Evolutionary conservation across 352 stramenopile genomes (phyloP).

Genomic region (Phytophthora niederhauseri): DNA sequence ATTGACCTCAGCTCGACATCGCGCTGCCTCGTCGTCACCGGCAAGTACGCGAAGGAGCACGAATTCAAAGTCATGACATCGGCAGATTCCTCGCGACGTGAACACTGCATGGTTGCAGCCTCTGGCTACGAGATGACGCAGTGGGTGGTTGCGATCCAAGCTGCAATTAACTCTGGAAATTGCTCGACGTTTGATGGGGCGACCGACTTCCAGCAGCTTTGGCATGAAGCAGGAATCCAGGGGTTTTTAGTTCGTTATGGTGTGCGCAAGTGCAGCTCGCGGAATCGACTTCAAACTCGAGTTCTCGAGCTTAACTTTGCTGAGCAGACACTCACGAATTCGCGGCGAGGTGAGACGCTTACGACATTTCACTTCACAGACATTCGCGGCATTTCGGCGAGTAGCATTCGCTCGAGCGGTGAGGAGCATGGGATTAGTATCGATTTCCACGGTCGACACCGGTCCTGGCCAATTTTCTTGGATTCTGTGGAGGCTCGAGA

Average conservation of each 20-base stretch:
- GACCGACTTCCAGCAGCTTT: slow-evolving; percentile 74
- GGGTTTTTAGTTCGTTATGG: slow-evolving; percentile 86
- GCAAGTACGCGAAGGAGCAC: slow-evolving; percentile 68
- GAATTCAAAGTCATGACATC: slow-evolving; percentile 84
- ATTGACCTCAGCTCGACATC: slow-evolving; percentile 84
- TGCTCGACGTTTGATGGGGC: slow-evolving; percentile 75
- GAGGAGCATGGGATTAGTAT: slow-evolving; percentile 78
- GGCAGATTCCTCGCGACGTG: slow-evolving; percentile 64
- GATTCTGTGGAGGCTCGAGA: slow-evolving; percentile 76
- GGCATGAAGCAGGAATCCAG: slow-evolving; percentile 80
- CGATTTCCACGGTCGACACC: slow-evolving; percentile 65
- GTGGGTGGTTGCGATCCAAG: slow-evolving; percentile 83
- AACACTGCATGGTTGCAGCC: slow-evolving; percentile 64
- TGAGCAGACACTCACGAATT: slow-evolving; percentile 84
- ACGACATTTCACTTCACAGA: slow-evolving; percentile 81
- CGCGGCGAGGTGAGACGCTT: slow-evolving; percentile 75
- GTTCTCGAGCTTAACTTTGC: slow-evolving; percentile 90
- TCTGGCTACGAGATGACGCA: slow-evolving; percentile 86
- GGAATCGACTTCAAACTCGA: slow-evolving; percentile 83
- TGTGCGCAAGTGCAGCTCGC: slow-evolving; percentile 77
- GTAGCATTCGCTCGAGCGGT: slow-evolving; percentile 41
- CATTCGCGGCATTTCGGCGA: slow-evolving; percentile 52
- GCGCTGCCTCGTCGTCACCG: slow-evolving; percentile 58
- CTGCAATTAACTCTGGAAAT: slow-evolving; percentile 83
- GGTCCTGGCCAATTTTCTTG: slow-evolving; percentile 81